Evolutionary conservation across 2,329 filamentous ascomycete species (phyloP).

Genomic region (Fusarium sp.): DNA sequence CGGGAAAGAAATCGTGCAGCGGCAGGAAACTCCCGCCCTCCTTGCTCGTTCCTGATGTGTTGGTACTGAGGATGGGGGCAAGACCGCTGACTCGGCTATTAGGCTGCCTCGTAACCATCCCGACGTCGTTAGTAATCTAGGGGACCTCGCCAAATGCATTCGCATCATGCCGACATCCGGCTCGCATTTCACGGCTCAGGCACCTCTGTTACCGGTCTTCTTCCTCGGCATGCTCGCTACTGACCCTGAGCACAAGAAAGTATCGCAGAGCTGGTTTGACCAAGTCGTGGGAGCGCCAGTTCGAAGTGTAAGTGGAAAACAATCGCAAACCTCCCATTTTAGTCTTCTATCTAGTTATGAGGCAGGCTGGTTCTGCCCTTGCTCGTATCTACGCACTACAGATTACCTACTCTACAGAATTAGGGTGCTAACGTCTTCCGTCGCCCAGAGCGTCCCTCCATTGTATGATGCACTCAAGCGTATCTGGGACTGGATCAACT

Average conservation of each 20-base stretch:
- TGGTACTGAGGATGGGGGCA: not conserved
- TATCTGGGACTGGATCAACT: conserved; percentile 52
- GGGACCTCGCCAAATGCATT: conserved; percentile 52
- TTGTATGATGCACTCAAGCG: conserved; percentile 49
- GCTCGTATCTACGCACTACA: conserved; percentile 19
- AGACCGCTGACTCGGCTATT: conserved; percentile 16
- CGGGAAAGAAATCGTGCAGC: not conserved
- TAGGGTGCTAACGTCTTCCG: conserved; percentile 33
- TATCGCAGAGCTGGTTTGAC: conserved; percentile 52
- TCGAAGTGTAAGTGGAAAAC: conserved; percentile 52
- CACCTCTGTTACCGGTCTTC: conserved; percentile 56
- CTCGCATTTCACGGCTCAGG: conserved; percentile 55
- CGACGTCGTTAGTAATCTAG: conserved; percentile 48
- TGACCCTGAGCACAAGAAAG: conserved; percentile 40
- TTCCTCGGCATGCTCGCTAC: conserved; percentile 54
- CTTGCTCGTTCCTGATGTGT: not conserved
- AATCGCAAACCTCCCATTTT: conserved; percentile 21
- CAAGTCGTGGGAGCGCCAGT: conserved; percentile 52
- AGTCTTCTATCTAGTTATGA: conserved; percentile 11
- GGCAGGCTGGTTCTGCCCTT: conserved; percentile 41
- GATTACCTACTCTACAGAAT: conserved; percentile 32
- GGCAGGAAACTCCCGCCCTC: not conserved
- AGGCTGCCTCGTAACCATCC: conserved; percentile 54
- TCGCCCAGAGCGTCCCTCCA: conserved; percentile 54
- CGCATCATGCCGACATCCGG: conserved; percentile 56